Evolutionary conservation across 176 grass and related monocot species (phyloP), one percentile per base, ranked within the genome.

Genomic region (Secale cereale): DNA sequence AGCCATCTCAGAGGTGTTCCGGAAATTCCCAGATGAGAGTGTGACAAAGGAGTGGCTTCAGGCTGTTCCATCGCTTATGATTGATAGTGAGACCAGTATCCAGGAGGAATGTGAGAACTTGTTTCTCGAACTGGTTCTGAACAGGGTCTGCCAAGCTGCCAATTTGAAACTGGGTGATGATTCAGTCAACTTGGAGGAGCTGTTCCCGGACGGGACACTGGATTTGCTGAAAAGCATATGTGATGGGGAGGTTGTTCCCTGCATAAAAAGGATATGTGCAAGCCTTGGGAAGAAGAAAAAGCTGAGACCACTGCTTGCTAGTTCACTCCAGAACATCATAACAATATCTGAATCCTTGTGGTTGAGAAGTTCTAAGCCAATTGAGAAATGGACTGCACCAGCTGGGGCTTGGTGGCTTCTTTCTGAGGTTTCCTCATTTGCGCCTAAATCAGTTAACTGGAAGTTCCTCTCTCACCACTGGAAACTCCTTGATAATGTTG

Each of bases 221-320:
- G 78, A 89, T 83, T 88, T 98, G 77, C 78, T 98, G 65, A 90
- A 90, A 85, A 92, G 81, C n/a, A 88, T 93, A 70, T 95, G 82
- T 84, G 87, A 95, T 67, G 93, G 89, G 65, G 96, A 95, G 74
- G 83, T 95, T 40, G 89, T 81, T 56, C 91, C 88, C 15, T 98
- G 91, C 74, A 83, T 98, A 54, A 95, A 82, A 59, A 98, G 87
- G 82, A 95, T 98, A 88, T 93, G 92, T 81, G 82, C 89, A 70
- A 95, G 89, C 87, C 93, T 98, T 77, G 96, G 96, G 33, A 98
- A 84, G 91, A 98, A 98, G 91, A 95, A 94, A 93, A 95, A 80
- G 66, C 81, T 98, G n/a, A 98, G 87, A 83, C 69, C 78, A 65
- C 83, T 84, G 9, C 85, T 95, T 78, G 86, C 89, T 76, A 95